Conservation (phyloP, 495 filamentous ascomycete species). For the Aspergillus kassunensis region DNA sequence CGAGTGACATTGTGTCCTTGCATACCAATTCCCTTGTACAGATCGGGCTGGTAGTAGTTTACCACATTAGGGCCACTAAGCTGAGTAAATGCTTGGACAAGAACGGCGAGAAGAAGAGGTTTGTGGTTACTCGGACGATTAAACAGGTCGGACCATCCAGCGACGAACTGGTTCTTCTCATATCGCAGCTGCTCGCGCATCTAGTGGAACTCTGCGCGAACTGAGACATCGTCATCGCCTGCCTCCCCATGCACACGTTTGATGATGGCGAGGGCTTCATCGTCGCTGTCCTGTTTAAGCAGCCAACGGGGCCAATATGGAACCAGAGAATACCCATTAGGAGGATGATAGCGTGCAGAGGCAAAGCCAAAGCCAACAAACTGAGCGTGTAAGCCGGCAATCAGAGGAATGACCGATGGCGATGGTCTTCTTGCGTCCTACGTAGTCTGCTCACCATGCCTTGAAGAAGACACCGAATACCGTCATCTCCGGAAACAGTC, state of each 20-base stretch:
- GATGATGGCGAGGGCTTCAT: conserved; percentile 64
- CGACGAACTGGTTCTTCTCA: conserved; percentile 12
- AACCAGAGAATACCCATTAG: conserved; percentile 11
- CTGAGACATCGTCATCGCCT: conserved; percentile 20
- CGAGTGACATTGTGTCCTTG: conserved; percentile 5
- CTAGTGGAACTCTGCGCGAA: conserved; percentile 15
- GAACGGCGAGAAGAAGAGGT: conserved; percentile 13
- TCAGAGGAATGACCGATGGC: conserved; percentile 8
- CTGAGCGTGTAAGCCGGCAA: conserved; percentile 11
- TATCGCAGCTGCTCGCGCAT: conserved; percentile 15
- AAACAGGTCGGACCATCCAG: conserved; percentile 10
- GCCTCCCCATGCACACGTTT: conserved; percentile 56
- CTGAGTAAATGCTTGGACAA: conserved; percentile 16
- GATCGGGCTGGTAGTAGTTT: conserved; percentile 12
- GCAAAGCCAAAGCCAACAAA: conserved; percentile 12
- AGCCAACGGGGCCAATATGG: conserved; percentile 13
- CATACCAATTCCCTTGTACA: conserved; percentile 14
- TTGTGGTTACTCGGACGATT: conserved; percentile 10
- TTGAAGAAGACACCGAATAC: conserved; percentile 12
- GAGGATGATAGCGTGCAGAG: background rate
- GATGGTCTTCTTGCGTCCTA: conserved; percentile 10
- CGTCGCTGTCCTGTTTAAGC: conserved; percentile 58
- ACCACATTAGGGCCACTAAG: conserved; percentile 16
- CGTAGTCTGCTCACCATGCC: conserved; percentile 10
- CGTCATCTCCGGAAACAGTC: conserved; percentile 7